Evolutionary conservation across 768 basidiomycete genomes (phyloP).

Genomic region (Pholiota conissans): DNA sequence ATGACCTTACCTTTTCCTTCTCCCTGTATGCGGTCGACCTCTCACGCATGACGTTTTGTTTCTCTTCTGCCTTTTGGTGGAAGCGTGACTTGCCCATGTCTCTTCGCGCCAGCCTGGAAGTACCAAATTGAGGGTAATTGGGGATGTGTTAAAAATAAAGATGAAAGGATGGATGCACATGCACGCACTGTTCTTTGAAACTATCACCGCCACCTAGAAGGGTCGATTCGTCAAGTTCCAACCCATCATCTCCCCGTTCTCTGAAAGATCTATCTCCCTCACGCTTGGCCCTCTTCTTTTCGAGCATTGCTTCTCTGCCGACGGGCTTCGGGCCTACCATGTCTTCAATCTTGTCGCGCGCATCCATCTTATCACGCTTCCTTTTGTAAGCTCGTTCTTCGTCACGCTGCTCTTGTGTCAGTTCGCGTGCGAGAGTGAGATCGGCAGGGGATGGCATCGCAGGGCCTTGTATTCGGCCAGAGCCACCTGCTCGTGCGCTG

Average conservation of each 20-base stretch:
- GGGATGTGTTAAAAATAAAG: constrained; percentile 6
- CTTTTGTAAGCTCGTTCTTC: constrained; percentile 59
- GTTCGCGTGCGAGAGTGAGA: constrained; percentile 68
- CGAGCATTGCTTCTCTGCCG: constrained; percentile 82
- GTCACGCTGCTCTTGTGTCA: constrained; percentile 47
- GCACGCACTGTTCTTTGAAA: constrained; percentile 72
- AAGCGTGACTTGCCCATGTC: constrained; percentile 70
- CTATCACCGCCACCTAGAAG: constrained; percentile 83
- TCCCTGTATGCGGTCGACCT: constrained; percentile 62
- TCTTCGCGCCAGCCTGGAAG: constrained; percentile 55
- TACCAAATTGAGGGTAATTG: constrained; percentile 2
- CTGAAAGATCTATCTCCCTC: constrained; percentile 71
- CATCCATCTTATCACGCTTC: constrained; percentile 66
- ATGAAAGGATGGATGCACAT: neutral
- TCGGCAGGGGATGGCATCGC: constrained; percentile 70
- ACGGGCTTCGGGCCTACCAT: constrained; percentile 77
- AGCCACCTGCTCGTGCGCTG: constrained; percentile 18
- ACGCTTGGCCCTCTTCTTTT: constrained; percentile 78
- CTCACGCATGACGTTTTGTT: constrained; percentile 53
- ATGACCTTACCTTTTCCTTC: constrained; percentile 61
- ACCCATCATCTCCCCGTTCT: constrained; percentile 75
- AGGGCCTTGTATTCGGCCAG: constrained; percentile 60
- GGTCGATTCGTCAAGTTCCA: constrained; percentile 77
- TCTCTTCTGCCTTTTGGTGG: constrained; percentile 62
- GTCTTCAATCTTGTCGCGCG: constrained; percentile 73